Evolutionary conservation across 768 basidiomycete species (phyloP), one percentile per base, ranked within the genome.

Genomic region (Boletus vinaceobasis): DNA sequence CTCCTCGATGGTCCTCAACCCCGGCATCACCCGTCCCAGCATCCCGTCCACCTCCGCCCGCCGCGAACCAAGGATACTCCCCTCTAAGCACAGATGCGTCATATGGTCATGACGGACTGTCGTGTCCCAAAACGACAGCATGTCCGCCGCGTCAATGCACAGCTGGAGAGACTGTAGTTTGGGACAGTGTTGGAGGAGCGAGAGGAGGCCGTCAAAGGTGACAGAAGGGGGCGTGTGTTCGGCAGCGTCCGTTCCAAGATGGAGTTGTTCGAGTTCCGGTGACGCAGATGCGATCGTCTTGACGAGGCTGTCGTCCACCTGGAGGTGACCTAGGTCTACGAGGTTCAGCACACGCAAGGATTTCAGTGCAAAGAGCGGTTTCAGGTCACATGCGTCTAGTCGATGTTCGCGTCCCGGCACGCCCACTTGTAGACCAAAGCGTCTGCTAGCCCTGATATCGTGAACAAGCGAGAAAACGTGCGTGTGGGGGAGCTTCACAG

Each of bases 1-100:
- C 62, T 66, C 65, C 55, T 66, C 65, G 31, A 67, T 42, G 4
- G 65, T 65, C 46, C 4, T 48, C 57, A 65, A 23, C 21, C 55
- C 43, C 40, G 64, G 65, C n/a, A 67, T 19, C 38, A 65, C 62
- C 23, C 65, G 55, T 17, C 44, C 55, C 50, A 65, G 43, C 52
- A 67, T 43, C 51, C 37, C 56, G 48, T 64, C 57, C 44, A 59
- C 65, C 31, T 67, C 60, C 3, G 5, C 55, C 21, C 55, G 59
- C 11, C 59, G 54, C 27, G 53, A 47, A 4, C 44, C 56, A 4
- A 62, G 54, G 3, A 66, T 32, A 8, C 38, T 43, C 23, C 65
- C 64, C 21, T 57, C 50, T 49, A 67, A 48, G 5, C 55, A 42
- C 21, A 68, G 8, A 48, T 65, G 57, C 26, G 40, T 55, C 44